Evolutionary conservation across 2,329 filamentous ascomycete species (phyloP).

Genomic region (Xylariaceae sp.): DNA sequence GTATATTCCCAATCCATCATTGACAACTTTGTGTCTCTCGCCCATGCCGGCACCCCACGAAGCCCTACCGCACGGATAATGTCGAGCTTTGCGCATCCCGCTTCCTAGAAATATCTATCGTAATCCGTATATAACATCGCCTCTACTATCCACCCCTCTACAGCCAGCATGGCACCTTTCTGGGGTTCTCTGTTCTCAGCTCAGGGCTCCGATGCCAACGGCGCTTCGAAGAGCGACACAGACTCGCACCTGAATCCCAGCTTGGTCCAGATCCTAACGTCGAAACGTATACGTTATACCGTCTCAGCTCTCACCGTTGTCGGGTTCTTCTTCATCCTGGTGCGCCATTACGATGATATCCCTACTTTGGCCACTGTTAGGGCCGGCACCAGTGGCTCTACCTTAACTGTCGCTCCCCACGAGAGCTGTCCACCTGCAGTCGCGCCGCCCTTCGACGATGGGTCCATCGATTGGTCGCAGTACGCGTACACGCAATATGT

Average conservation of each 20-base stretch:
- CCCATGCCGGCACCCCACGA: too few species aligned
- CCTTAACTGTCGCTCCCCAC: conserved; percentile 12
- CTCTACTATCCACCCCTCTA: not conserved
- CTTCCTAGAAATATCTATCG: not conserved
- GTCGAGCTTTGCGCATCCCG: not conserved
- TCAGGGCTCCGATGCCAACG: conserved; percentile 21
- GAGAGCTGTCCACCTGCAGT: conserved; percentile 24
- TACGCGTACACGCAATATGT: conserved; percentile 48
- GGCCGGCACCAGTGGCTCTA: conserved; percentile 14
- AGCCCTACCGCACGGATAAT: not conserved
- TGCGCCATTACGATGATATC: conserved; percentile 30
- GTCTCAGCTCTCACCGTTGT: conserved; percentile 24
- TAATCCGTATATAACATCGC: not conserved
- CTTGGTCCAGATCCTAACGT: conserved; percentile 34
- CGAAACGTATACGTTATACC: conserved; percentile 32
- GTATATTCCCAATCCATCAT: too few species aligned
- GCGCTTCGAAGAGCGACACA: conserved; percentile 17
- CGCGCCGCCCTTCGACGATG: conserved; percentile 22
- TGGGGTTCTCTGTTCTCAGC: conserved; percentile 29
- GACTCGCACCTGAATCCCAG: conserved; percentile 29
- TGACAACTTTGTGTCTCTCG: too few species aligned
- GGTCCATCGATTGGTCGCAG: conserved; percentile 37
- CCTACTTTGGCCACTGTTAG: conserved; percentile 28
- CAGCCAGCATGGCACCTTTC: conserved; percentile 29
- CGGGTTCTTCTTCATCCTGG: conserved; percentile 28